phyloP scores from a whole-genome alignment of 306 rosid species.

The Gastrolobium villosum region DNA sequence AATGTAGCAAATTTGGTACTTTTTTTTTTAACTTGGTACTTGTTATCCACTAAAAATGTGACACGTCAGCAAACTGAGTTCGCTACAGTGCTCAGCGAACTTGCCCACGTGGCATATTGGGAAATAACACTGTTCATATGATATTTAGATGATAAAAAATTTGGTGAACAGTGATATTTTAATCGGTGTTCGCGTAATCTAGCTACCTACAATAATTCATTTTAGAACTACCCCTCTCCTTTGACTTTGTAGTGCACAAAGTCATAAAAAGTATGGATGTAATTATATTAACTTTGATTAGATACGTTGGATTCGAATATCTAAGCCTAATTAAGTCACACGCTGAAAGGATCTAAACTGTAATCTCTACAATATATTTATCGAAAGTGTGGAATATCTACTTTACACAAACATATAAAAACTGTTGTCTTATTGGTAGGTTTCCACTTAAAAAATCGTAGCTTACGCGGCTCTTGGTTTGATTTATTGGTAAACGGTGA shows the following conservation, averaged over 20 bases:
- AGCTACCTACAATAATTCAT: not conserved
- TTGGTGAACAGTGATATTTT: no score
- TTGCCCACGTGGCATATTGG: no score
- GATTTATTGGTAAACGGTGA: not conserved
- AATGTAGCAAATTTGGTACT: no score
- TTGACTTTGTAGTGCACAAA: conserved; percentile 22
- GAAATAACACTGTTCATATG: no score
- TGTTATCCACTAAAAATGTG: no score
- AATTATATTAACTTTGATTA: not conserved
- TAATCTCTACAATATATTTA: not conserved
- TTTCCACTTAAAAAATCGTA: conserved; percentile 32
- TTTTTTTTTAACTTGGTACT: no score
- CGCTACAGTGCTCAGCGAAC: no score
- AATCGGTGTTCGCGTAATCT: no score
- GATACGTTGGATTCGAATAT: not conserved
- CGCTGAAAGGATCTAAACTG: conserved; percentile 7
- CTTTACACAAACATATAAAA: not conserved
- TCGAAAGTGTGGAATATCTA: conserved; percentile 3
- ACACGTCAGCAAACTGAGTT: no score
- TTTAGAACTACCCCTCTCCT: conserved; percentile 29
- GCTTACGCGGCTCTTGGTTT: conserved; percentile 13
- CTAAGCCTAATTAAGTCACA: conserved; percentile 27
- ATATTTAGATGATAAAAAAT: no score
- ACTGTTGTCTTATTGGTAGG: conserved; percentile 12
- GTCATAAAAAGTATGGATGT: not conserved